A percentile compares a stretch with the other conserved stretches of the same genome.
phyloP scores from a whole-genome alignment of 148 eudicot species.

The Chenopodium quinoa region DNA sequence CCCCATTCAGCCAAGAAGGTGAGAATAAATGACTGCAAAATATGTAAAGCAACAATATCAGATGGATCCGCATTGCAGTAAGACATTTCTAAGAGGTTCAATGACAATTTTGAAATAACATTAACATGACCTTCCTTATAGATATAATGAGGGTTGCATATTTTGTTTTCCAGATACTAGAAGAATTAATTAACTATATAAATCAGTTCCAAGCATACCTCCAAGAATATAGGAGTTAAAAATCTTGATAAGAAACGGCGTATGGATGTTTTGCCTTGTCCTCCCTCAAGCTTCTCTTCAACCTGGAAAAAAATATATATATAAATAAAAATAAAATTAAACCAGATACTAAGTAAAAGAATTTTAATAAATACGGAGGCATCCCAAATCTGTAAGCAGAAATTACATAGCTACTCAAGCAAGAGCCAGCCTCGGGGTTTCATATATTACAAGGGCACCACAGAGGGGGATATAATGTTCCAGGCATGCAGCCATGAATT shows the following conservation, averaged over 20 bases:
- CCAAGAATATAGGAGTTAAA: conserved; percentile 86
- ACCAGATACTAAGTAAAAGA: neutral
- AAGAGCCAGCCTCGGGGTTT: neutral
- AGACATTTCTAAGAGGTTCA: neutral
- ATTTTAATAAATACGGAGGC: neutral
- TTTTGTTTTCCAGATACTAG: neutral
- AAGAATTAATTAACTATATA: neutral
- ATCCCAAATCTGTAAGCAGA: neutral
- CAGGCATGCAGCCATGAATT: neutral
- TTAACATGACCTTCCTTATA: neutral
- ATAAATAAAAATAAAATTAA: neutral
- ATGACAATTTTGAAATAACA: neutral
- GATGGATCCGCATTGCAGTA: neutral
- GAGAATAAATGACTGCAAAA: conserved; percentile 86
- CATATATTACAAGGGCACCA: neutral
- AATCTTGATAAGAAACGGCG: conserved; percentile 90
- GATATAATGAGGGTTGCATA: neutral
- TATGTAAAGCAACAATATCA: conserved; percentile 7
- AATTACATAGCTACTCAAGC: neutral
- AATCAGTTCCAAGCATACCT: conserved; percentile 47
- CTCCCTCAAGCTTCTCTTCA: conserved; percentile 93
- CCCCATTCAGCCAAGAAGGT: conserved; percentile 99
- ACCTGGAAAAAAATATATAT: conserved; percentile 41
- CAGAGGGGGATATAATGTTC: neutral
- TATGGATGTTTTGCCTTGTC: conserved; percentile 78